These are phyloP conservation scores for Emmonsiellopsis sp. DNA, from an alignment of 2,329 filamentous ascomycete species.

Conservation along the genomic window DNA sequence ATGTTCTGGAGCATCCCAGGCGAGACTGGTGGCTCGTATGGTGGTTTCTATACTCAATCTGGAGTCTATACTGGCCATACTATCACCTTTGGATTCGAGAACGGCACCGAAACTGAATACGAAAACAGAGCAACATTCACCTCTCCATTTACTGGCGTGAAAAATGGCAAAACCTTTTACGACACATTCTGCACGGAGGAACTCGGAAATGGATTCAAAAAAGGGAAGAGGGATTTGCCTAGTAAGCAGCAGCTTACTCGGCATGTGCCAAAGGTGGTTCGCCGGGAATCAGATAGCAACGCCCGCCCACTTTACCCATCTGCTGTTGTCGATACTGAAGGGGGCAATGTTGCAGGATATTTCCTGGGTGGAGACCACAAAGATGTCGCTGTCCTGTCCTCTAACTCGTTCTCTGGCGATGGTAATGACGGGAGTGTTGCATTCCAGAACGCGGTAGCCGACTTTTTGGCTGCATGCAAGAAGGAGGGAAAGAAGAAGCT, in stretches of 20 bases:
- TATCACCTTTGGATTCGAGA: conserved; percentile 23
- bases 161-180: conserved; percentile 33
- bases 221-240: not conserved
- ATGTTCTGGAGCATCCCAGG: conserved; percentile 19
- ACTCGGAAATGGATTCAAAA: conserved; percentile 1
- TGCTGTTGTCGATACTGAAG: conserved; percentile 25
- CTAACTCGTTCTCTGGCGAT: conserved; percentile 29
- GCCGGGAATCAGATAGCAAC: not conserved
- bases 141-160: conserved; percentile 25
- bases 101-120: conserved; percentile 20
- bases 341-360: conserved; percentile 35
- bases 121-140: conserved; percentile 17
- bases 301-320: conserved; percentile 26
- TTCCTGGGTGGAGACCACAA: conserved; percentile 31
- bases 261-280: not conserved
- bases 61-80: conserved; percentile 18
- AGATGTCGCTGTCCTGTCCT: conserved; percentile 38
- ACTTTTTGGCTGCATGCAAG: conserved; percentile 41
- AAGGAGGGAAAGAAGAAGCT: conserved; percentile 48
- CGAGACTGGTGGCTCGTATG: not conserved
- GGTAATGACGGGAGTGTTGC: conserved; percentile 13
- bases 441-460: conserved; percentile 31
- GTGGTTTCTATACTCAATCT: conserved; percentile 7
- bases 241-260: conserved; percentile 3
- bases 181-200: conserved; percentile 25